A percentile compares a stretch with the other conserved stretches of the same genome.
Conservation (phyloP, 208 protist species). For the Trypanosoma avium region DNA sequence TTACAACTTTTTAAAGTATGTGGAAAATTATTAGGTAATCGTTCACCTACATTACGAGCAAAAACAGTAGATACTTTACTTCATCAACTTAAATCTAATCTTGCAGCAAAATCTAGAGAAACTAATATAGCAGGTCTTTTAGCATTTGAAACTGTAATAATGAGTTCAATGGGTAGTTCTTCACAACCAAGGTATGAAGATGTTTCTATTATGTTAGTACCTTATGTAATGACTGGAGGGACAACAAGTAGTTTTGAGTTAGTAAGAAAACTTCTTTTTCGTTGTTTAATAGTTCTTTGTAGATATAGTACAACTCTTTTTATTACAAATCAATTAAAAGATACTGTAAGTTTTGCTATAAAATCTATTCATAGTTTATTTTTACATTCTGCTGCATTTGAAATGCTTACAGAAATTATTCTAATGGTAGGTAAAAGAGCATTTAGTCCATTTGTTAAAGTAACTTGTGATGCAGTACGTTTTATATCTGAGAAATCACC, state of each 20-base stretch:
- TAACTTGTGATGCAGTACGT: slow-evolving; percentile 51
- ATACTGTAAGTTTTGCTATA: slow-evolving; percentile 70
- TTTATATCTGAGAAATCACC: slow-evolving; percentile 51
- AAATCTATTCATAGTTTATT: slow-evolving; percentile 54
- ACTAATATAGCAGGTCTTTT: slow-evolving; percentile 72
- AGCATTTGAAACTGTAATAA: slow-evolving; percentile 85
- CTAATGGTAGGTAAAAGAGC: slow-evolving; percentile 56
- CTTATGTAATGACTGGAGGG: slow-evolving; percentile 58
- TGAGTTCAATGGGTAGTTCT: slow-evolving; percentile 49
- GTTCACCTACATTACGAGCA: slow-evolving; percentile 35
- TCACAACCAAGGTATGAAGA: slow-evolving; percentile 63
- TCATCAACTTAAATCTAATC: slow-evolving; percentile 54
- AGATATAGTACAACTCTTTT: slow-evolving; percentile 72
- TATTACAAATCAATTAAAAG: slow-evolving; percentile 69
- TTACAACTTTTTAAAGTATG: slow-evolving; percentile 65
- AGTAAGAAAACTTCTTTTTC: slow-evolving; percentile 56
- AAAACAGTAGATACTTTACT: slow-evolving; percentile 62
- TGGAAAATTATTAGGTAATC: slow-evolving; percentile 68
- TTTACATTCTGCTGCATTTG: slow-evolving; percentile 58
- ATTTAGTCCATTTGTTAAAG: slow-evolving; percentile 65
- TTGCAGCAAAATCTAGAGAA: slow-evolving; percentile 59
- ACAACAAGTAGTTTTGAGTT: slow-evolving; percentile 33
- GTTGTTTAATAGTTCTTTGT: slow-evolving; percentile 73
- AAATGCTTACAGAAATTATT: slow-evolving; percentile 82
- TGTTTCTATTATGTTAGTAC: slow-evolving; percentile 70